Evolutionary conservation across 1,284 basidiomycete species (phyloP), one percentile per base, ranked within the genome.

Genomic region (Papiliotrema fonsecae): DNA sequence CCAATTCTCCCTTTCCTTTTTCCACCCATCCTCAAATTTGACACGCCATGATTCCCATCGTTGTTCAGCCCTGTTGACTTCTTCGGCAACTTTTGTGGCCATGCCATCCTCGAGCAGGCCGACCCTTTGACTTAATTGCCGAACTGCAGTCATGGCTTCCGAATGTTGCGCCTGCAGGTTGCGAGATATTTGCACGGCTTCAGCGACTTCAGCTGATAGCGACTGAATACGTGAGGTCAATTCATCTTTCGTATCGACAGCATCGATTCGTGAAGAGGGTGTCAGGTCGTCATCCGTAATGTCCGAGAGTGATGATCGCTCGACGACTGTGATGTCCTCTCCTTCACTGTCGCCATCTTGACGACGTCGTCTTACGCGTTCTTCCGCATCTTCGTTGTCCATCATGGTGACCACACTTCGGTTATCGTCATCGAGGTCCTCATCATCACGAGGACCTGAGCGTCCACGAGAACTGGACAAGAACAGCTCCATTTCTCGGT

Each of bases 111-210:
- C 79, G 13, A 80, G 61, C 2, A 65, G 65, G 9, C 63, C 68
- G 16, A 80, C 72, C 13, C 76, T 69, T 26, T 79, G 77, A 62
- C 94, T 87, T 19, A 97, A 76, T 0, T 77, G 75, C 19, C 79
- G 79, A 60, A 97, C 92, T 0, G 87, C 88, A 27, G 78, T 77
- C 61, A 88, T 86, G 1, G 91, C 88, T 22, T 82, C 79, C 1
- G 79, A 73, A 57, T 96, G 90, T 67, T 94, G 88, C 0, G 78
- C 78, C 64, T 90, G 86, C 6, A 96, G 77, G 0, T 79, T 78
- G 6, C 80, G 79, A 16, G 87, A 88, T 50, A 91, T 75, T 45
- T 84, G 80, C 24, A 92, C 77, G 0, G 90, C 86, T 16, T 83
- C 81, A 51, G 86, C 83, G 40, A 97, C 82, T 65, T 91, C 87